These are phyloP conservation scores for Asterophora lycoperdoides DNA, from an alignment of 768 basidiomycete genomes.

Conservation along the genomic window DNA sequence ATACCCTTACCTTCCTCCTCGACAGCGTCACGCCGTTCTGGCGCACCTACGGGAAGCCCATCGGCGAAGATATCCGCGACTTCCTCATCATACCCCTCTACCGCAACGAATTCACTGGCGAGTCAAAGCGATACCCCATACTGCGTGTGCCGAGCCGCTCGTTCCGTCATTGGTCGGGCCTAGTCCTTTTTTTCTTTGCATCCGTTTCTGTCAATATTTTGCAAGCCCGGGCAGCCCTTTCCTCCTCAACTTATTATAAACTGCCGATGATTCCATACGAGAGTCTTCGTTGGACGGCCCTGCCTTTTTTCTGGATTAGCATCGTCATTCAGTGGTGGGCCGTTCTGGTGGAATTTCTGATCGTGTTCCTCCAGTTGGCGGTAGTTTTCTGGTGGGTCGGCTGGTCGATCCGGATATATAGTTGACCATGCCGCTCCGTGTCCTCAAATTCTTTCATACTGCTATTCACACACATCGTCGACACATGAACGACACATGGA, in stretches of 20 bases:
- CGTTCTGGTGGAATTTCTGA: constrained; percentile 51
- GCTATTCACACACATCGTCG: neutral
- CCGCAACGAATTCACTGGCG: constrained; percentile 80
- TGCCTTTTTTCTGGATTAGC: constrained; percentile 61
- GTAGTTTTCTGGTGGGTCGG: constrained; percentile 73
- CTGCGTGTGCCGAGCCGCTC: constrained; percentile 57
- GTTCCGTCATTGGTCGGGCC: constrained; percentile 61
- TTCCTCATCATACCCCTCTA: constrained; percentile 82
- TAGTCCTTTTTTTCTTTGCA: constrained; percentile 46
- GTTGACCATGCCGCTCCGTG: constrained; percentile 19
- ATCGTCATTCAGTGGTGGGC: constrained; percentile 67
- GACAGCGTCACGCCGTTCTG: constrained; percentile 78
- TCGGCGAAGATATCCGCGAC: constrained; percentile 74
- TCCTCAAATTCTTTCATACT: neutral
- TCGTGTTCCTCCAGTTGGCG: constrained; percentile 55
- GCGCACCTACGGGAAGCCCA: constrained; percentile 78
- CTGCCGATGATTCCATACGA: constrained; percentile 56
- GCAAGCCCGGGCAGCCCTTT: constrained; percentile 55
- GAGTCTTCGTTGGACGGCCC: constrained; percentile 56
- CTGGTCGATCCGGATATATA: constrained; percentile 56
- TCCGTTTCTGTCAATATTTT: constrained; percentile 49
- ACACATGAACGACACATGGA: constrained; percentile 2
- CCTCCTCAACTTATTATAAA: constrained; percentile 49
- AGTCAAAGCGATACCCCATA: constrained; percentile 63
- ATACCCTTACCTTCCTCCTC: constrained; percentile 68